phyloP scores from a whole-genome alignment of 2,329 filamentous ascomycete species.

The Fusarium sterilihyphosum region DNA sequence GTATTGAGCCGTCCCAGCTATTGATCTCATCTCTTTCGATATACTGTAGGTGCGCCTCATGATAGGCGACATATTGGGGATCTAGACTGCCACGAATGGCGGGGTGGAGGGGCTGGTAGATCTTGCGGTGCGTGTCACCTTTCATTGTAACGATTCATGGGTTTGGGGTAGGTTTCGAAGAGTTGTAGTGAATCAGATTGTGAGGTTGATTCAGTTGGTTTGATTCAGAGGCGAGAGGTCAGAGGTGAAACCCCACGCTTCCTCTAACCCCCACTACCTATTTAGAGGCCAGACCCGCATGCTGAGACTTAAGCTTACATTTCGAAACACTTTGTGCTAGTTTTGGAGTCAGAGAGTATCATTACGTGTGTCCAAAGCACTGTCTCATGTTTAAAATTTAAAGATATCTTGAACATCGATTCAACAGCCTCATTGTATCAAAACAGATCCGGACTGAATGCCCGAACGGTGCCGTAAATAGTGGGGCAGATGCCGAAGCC shows the following conservation, averaged over 20 bases:
- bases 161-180: neutral
- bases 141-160: neutral
- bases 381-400: neutral
- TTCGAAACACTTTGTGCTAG: neutral
- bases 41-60: conserved; percentile 51
- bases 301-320: neutral
- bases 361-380: neutral
- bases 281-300: conserved; percentile 9
- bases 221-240: neutral
- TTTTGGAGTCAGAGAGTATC: neutral
- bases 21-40: conserved; percentile 47
- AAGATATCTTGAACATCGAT: neutral
- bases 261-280: conserved; percentile 3
- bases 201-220: neutral
- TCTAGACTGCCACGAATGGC: conserved; percentile 47
- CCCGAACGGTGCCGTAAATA: neutral
- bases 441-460: neutral
- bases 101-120: conserved; percentile 49
- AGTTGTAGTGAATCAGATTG: neutral
- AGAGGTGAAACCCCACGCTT: conserved; percentile 4
- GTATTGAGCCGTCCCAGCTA: conserved; percentile 47
- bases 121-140: conserved; percentile 13
- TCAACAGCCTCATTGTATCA: neutral
- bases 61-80: conserved; percentile 51
- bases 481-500: conserved; percentile 1